Evolutionary conservation across 345 rosid genomes (phyloP).

Genomic region (Diplotaxis tenuifolia): DNA sequence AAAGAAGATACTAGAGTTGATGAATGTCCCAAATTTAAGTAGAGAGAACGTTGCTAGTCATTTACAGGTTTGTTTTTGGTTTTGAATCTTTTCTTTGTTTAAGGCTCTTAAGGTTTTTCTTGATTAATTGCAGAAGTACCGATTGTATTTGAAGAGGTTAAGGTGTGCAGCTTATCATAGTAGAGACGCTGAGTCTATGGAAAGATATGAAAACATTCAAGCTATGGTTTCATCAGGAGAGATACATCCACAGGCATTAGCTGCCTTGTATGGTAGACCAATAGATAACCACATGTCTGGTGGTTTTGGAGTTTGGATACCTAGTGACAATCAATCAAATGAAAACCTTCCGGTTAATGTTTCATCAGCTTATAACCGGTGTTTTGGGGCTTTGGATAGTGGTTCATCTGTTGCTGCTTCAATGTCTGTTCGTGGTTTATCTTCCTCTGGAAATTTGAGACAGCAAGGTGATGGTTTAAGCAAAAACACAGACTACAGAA

Average conservation of each 20-base stretch:
- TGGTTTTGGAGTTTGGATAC: conserved; percentile 23
- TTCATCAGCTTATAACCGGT: neutral
- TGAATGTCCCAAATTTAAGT: conserved; percentile 78
- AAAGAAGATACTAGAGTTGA: conserved; percentile 78
- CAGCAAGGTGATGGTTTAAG: conserved; percentile 6
- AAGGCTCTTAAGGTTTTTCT: neutral
- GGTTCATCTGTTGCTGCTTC: conserved; percentile 3
- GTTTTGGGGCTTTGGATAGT: neutral
- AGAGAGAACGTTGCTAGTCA: conserved; percentile 91
- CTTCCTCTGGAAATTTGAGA: conserved; percentile 12
- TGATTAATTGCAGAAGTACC: conserved; percentile 59
- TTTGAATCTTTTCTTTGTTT: neutral
- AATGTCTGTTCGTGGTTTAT: conserved; percentile 12
- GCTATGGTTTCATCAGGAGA: conserved; percentile 61
- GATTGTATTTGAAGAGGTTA: conserved; percentile 70
- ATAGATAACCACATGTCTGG: conserved; percentile 38
- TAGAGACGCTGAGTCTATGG: conserved; percentile 44
- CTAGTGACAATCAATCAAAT: conserved; percentile 8
- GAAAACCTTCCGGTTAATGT: neutral
- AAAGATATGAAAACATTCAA: conserved; percentile 58
- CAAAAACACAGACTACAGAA: conserved; percentile 5
- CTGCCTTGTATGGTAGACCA: conserved; percentile 64
- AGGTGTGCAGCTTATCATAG: conserved; percentile 60
- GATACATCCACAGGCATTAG: conserved; percentile 67
- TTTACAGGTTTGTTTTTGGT: conserved; percentile 61